Conservation (phyloP, 2,329 filamentous ascomycete genomes). For the Colletotrichum coccodes region DNA sequence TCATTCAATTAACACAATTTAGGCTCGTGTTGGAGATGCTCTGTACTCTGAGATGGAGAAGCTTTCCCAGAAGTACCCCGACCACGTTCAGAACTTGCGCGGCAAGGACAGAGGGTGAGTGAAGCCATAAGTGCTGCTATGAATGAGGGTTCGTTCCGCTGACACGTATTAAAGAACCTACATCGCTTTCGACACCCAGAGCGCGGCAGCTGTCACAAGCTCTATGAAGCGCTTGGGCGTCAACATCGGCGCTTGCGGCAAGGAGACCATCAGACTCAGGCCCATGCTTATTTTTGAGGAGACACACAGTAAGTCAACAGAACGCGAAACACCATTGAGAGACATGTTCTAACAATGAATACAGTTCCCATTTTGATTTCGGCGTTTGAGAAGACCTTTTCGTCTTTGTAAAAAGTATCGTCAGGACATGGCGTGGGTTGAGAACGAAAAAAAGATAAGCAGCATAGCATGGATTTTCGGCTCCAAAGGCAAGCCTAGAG, state of each 20-base stretch:
- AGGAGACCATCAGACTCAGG: constrained; percentile 74
- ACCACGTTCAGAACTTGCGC: constrained; percentile 77
- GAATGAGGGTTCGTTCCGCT: not conserved
- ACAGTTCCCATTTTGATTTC: constrained; percentile 72
- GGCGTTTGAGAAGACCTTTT: constrained; percentile 78
- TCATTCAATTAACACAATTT: not conserved
- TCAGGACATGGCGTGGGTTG: not conserved
- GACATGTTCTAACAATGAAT: not conserved
- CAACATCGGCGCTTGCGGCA: constrained; percentile 82
- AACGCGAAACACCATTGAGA: accelerated
- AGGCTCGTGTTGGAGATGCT: constrained; percentile 72
- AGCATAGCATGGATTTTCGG: constrained; percentile 23
- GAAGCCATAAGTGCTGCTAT: not conserved
- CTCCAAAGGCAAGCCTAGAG: not conserved
- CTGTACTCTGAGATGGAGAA: constrained; percentile 73
- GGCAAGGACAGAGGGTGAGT: constrained; percentile 74
- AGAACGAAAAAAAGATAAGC: not conserved
- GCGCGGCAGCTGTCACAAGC: constrained; percentile 75
- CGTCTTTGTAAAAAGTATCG: constrained; percentile 40
- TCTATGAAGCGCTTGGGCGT: constrained; percentile 78
- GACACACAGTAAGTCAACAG: constrained; percentile 60
- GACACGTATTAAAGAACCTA: constrained; percentile 62
- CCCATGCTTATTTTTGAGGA: constrained; percentile 87
- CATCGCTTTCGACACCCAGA: constrained; percentile 81
- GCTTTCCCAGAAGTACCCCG: constrained; percentile 73